phyloP scores from a whole-genome alignment of 768 basidiomycete genomes.

The Boletus reticuloceps region DNA sequence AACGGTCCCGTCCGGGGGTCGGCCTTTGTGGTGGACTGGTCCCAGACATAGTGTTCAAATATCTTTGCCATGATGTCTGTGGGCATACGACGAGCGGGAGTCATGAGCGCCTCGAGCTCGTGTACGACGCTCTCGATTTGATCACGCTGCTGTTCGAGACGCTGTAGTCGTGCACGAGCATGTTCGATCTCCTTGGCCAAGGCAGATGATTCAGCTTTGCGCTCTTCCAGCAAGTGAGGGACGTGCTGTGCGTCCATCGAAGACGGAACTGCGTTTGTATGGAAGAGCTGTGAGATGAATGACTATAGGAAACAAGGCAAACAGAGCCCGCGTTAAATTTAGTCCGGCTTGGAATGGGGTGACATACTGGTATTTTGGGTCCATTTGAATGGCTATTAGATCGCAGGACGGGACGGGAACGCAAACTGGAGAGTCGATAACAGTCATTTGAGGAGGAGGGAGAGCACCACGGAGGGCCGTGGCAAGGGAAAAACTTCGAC shows the following conservation, averaged over 20 bases:
- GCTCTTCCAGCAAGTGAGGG: conserved; percentile 14
- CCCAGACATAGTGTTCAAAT: conserved; percentile 23
- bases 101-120: conserved; percentile 26
- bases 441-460: conserved; percentile 1
- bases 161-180: conserved; percentile 19
- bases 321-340: not conserved
- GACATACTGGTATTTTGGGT: conserved; percentile 25
- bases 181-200: conserved; percentile 19
- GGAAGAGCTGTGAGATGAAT: conserved; percentile 29
- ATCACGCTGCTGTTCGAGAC: conserved; percentile 18
- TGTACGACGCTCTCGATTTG: conserved; percentile 12
- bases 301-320: conserved; percentile 7
- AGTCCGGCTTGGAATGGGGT: not conserved
- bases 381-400: not conserved
- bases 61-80: conserved; percentile 28
- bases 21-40: conserved; percentile 4
- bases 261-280: conserved; percentile 28
- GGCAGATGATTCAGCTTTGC: conserved; percentile 9
- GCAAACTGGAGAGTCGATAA: not conserved
- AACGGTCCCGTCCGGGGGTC: conserved; percentile 20
- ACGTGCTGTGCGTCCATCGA: conserved; percentile 19
- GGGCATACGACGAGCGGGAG: conserved; percentile 32
- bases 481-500: not conserved
- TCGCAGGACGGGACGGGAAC: not conserved
- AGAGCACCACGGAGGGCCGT: not conserved